phyloP scores from a whole-genome alignment of 108 stramenopile species.

The Ochromonas danica region DNA sequence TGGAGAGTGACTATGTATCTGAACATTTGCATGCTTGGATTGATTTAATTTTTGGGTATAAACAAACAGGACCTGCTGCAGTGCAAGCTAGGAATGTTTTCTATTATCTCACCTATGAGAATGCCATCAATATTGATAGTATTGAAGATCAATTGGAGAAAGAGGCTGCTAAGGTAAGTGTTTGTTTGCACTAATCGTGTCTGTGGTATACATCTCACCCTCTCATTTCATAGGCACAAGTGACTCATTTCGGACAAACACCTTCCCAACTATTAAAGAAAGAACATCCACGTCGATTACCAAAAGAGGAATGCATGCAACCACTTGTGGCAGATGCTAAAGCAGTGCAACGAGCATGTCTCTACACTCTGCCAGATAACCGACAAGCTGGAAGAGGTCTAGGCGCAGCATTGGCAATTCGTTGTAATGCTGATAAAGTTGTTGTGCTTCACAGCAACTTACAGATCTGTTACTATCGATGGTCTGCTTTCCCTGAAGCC shows the following conservation, averaged over 20 bases:
- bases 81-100: slow-evolving; percentile 83
- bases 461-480: slow-evolving; percentile 4
- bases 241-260: slow-evolving; percentile 93
- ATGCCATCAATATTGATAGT: slow-evolving; percentile 87
- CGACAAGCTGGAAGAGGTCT: background rate
- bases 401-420: background rate
- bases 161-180: slow-evolving; percentile 60
- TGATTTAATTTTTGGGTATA: slow-evolving; percentile 92
- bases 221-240: slow-evolving; percentile 69
- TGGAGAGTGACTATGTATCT: slow-evolving; percentile 89
- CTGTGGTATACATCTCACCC: background rate
- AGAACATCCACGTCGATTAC: slow-evolving; percentile 57
- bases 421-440: background rate
- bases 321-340: background rate
- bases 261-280: slow-evolving; percentile 76
- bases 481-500: background rate
- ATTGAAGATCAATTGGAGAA: slow-evolving; percentile 79
- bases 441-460: background rate
- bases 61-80: slow-evolving; percentile 80
- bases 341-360: background rate
- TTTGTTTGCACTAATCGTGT: background rate
- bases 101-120: slow-evolving; percentile 93
- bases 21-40: slow-evolving; percentile 85
- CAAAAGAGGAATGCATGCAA: slow-evolving; percentile 37
- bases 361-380: background rate